These are phyloP conservation scores for Dictyostelium citrinum DNA, from an alignment of 78 protist species.

Conservation along the genomic window DNA sequence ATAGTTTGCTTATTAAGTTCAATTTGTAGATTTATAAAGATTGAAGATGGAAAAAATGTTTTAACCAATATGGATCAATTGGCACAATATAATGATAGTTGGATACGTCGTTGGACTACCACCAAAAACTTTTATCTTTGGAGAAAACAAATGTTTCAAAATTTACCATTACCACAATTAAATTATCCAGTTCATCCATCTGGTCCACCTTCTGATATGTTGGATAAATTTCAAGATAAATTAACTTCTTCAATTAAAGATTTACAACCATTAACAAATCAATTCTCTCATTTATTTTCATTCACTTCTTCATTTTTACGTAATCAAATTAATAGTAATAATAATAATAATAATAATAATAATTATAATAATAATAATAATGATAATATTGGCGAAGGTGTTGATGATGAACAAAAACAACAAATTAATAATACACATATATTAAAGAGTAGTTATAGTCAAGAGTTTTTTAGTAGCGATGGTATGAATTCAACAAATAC, in stretches of 20 bases:
- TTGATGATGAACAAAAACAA: background rate
- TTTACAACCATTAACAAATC: constrained; percentile 15
- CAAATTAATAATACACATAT: background rate
- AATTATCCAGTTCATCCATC: constrained; percentile 60
- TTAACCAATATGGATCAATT: constrained; percentile 17
- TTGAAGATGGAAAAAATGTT: constrained; percentile 26
- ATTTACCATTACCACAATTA: constrained; percentile 19
- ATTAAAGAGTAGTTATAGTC: background rate
- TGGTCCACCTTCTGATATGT: constrained; percentile 50
- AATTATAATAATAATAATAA: background rate
- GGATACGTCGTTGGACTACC: constrained; percentile 20
- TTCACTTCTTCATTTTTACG: constrained; percentile 12
- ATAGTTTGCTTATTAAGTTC: constrained; percentile 8
- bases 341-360: background rate
- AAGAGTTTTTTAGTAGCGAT: background rate
- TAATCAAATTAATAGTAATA: background rate
- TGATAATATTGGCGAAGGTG: background rate
- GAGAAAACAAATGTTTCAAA: constrained; percentile 18
- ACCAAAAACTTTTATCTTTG: constrained; percentile 43
- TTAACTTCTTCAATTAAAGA: constrained; percentile 22
- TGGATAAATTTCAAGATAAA: constrained; percentile 59
- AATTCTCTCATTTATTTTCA: constrained; percentile 3
- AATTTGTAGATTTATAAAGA: background rate
- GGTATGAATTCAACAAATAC: background rate
- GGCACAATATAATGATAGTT: constrained; percentile 14